Conservation (phyloP, 164 flowering plant genomes). For the Warburgia ugandensis region DNA sequence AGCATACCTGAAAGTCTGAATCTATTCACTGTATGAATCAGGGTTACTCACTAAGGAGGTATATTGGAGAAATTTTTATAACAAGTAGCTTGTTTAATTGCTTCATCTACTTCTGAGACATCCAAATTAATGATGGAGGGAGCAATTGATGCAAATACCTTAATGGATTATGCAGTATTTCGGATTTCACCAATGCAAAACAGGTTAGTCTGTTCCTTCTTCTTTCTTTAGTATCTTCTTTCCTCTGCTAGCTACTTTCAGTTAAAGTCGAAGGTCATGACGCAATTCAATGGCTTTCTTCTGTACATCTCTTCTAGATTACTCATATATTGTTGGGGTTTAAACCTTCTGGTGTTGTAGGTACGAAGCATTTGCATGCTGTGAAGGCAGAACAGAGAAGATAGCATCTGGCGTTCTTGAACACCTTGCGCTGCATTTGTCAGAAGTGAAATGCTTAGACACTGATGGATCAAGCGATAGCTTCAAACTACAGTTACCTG, state of each 20-base stretch:
- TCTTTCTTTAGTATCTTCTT: too few relatives aligned
- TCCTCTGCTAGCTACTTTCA: too few relatives aligned
- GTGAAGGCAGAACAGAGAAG: conserved; percentile 35
- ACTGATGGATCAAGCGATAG: conserved; percentile 30
- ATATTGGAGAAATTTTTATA: too few relatives aligned
- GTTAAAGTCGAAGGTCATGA: too few relatives aligned
- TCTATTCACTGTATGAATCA: too few relatives aligned
- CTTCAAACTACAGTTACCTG: conserved; percentile 46
- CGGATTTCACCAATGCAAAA: conserved; percentile 38
- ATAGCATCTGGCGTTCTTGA: conserved; percentile 51
- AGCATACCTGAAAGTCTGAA: too few relatives aligned
- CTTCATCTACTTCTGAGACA: conserved; percentile 8
- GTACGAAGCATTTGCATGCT: conserved; percentile 51
- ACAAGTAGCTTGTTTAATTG: background rate
- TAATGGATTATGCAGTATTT: conserved; percentile 46
- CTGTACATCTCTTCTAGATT: too few relatives aligned
- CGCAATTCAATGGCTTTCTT: too few relatives aligned
- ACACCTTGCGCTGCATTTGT: conserved; percentile 42
- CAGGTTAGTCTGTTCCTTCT: conserved; percentile 28
- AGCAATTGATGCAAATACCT: conserved; percentile 26
- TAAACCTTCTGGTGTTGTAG: too few relatives aligned
- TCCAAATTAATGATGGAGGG: conserved; percentile 33
- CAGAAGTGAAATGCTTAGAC: conserved; percentile 26
- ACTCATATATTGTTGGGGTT: too few relatives aligned
- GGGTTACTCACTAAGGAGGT: too few relatives aligned